Base-by-base conservation (phyloP, 1,284 basidiomycete genomes). In the Ustilago curta region DNA sequence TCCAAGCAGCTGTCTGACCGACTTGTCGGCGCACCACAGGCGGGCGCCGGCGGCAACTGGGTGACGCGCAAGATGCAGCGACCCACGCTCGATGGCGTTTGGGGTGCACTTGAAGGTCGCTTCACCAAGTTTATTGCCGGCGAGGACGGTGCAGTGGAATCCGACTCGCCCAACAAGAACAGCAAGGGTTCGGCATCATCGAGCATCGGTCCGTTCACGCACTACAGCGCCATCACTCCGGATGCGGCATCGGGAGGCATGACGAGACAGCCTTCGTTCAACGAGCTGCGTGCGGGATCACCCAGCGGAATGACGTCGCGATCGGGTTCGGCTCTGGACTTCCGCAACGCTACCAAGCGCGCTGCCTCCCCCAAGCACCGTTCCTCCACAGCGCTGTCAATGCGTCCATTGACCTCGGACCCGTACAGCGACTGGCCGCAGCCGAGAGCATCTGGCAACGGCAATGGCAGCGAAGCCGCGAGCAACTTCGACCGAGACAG, bases 71-170 rank as follows among this genome's bases (percentile, higher is more conserved):
- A 84, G 37, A 83, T 86, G 65, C 83, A 72, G 92, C 94, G 86
- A 35, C 94, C 95, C 0, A 97, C 93, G 64, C 88, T 98, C 55
- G 95, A 97, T 81, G 92, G 91, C 48, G 90, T 99, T 50, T 93
- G 96, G 57, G 92, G 91, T 57, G 97, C 94, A 90, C 88, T 99
- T 27, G 96, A 96, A 85, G 92, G 93, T n/a, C 90, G 92, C 14
- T 90, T 99, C 77, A 95, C 94, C 31, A 97, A 97, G 84, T 92
- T 99, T 78, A 96, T 99, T 70, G 94, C 95, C 14, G 97, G 83
- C 14, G 83, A 84, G 48, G 83, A 83, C 12, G 75, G 67, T 14
- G 65, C 39, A 11, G 9, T 51, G n/a, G 58, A 67, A 85, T 50
- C 87, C 85, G 69, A 86, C 83, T 64, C 76, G 49, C 59, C 85